A percentile compares a stretch with the other conserved stretches of the same genome.
These are phyloP conservation scores for Candida endomychidarum DNA, from an alignment of 805 yeast species.

Conservation along the genomic window DNA sequence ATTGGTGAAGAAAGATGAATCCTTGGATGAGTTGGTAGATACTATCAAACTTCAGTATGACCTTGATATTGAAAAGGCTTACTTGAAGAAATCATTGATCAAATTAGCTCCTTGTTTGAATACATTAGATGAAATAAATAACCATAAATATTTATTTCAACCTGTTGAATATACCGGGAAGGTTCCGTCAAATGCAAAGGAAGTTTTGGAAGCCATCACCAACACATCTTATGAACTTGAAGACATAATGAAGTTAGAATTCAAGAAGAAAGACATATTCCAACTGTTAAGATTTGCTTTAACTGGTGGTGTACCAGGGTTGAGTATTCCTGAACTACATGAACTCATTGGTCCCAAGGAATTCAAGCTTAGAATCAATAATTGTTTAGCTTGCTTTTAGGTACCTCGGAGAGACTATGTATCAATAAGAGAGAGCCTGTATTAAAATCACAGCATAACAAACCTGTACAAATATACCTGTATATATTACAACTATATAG, in stretches of 20 bases:
- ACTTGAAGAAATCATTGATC: slow-evolving; percentile 24
- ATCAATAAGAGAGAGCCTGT: too few species aligned
- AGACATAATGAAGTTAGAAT: background rate
- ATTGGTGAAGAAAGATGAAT: slow-evolving; percentile 1
- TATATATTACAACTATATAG: too few species aligned
- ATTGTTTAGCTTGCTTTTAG: too few species aligned
- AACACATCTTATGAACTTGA: slow-evolving; percentile 10
- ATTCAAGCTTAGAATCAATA: slow-evolving; percentile 24
- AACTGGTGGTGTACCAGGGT: slow-evolving; percentile 69
- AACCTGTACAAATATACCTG: too few species aligned
- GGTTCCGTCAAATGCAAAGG: slow-evolving; percentile 14
- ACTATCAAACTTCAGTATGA: background rate
- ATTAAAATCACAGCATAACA: too few species aligned
- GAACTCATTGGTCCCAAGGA: slow-evolving; percentile 52
- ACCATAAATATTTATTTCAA: slow-evolving; percentile 39
- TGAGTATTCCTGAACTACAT: slow-evolving; percentile 58
- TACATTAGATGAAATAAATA: slow-evolving; percentile 52
- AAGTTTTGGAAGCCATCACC: slow-evolving; percentile 18
- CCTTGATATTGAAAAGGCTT: slow-evolving; percentile 6
- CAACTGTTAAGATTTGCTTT: slow-evolving; percentile 65
- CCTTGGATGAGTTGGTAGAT: background rate
- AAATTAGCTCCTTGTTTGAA: slow-evolving; percentile 51
- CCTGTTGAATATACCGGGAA: slow-evolving; percentile 13
- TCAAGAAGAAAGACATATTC: slow-evolving; percentile 46
- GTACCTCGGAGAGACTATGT: too few species aligned